Base-by-base conservation (phyloP, 2,329 filamentous ascomycete genomes). In the Remersonia thermophila region DNA sequence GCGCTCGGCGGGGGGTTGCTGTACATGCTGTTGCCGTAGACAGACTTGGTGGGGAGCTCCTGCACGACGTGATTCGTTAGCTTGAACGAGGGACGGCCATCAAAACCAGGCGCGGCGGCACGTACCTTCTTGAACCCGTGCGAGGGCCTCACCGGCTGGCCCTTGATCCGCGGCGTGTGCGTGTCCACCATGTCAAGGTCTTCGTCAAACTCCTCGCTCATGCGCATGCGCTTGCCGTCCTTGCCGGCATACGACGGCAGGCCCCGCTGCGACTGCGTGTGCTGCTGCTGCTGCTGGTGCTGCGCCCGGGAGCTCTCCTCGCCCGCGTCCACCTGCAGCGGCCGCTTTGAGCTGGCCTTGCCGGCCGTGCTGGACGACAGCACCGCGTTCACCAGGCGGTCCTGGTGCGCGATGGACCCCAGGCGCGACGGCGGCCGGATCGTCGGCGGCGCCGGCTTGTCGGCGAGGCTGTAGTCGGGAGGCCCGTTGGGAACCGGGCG, bases 141-240 rank as follows among this genome's bases (percentile, higher is more conserved):
- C 2, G 84, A 93, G 42, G 86, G 84, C 40, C 87, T 77, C 47
- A 93, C 84, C 5, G 86, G 85, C 35, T 85, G 83, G 11, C 80
- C 83, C 63, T 87, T 91, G 49, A 87, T 68, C 17, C 59, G 61
- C 30, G 31, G 30, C n/a, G 33, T 39, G 34, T 54, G 70, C 32
- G 69, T 73, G 37, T 74, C 67, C 11, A 51, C 49, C 51, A 67
- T 66, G 32, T 73, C 69, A 30, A 67, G 60, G 37, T 78, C 74
- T 38, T 79, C 71, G 44, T 83, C 77, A 42, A 74, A 70, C 39
- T 77, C 72, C 35, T 89, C 81, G 29, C 80, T 77, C 35, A 80
- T 91, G 53, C 80, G 80, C 47, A 85, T 73, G 39, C 86, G 74
- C 64, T 94, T 95, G 15, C 72, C 67, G 35, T 93, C 84, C 46